A percentile compares a stretch with the other conserved stretches of the same genome.
Evolutionary conservation across 1,284 basidiomycete species (phyloP).

Genomic region (Papiliotrema terrestris): DNA sequence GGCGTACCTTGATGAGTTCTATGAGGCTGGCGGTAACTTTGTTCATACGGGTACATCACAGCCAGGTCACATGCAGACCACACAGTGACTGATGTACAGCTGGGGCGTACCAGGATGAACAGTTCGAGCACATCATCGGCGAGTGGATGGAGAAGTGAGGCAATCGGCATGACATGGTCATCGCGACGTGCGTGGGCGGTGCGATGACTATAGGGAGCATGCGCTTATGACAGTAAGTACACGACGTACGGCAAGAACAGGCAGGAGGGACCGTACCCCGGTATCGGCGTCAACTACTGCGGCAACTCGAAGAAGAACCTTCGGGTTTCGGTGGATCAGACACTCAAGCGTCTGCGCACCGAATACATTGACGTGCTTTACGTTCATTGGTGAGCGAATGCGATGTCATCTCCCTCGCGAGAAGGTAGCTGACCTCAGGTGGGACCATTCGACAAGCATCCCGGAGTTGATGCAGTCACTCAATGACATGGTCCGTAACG

Average conservation of each 20-base stretch:
- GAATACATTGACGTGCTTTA: constrained; percentile 51
- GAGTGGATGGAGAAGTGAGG: constrained; percentile 48
- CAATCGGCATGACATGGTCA: constrained; percentile 32
- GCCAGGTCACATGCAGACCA: not conserved
- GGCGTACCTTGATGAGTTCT: constrained; percentile 44
- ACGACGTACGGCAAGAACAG: constrained; percentile 22
- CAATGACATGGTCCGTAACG: constrained; percentile 43
- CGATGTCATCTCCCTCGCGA: no score
- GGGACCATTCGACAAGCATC: constrained; percentile 48
- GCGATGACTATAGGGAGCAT: no score
- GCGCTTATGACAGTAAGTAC: constrained; percentile 22
- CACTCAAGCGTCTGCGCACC: constrained; percentile 50
- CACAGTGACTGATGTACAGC: constrained; percentile 24
- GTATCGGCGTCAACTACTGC: constrained; percentile 36
- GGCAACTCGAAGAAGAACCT: constrained; percentile 42
- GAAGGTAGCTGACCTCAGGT: constrained; percentile 12
- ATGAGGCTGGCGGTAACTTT: constrained; percentile 42
- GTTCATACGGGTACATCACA: constrained; percentile 31
- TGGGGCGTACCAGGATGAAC: constrained; percentile 37
- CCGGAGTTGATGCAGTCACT: constrained; percentile 51
- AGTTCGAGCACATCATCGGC: constrained; percentile 48
- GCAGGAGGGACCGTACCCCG: constrained; percentile 13
- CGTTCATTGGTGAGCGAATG: constrained; percentile 20
- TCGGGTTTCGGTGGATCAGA: constrained; percentile 21
- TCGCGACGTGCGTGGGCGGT: constrained; percentile 21